Evolutionary conservation across 345 rosid genomes (phyloP).

Genomic region (Turnera subulata): DNA sequence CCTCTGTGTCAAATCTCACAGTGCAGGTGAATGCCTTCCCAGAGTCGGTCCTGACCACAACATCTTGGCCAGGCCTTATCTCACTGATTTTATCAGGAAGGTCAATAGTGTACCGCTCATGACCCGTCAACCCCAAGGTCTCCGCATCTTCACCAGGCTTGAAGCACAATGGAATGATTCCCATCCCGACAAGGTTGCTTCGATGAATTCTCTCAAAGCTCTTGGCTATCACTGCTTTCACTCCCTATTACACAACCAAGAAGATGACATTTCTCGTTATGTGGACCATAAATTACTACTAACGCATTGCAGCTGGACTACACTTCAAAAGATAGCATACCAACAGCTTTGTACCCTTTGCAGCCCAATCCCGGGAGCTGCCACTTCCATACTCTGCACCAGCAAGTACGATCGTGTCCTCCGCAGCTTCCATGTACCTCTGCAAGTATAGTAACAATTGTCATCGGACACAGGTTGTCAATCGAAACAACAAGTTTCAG

Average conservation of each 20-base stretch:
- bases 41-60: constrained; percentile 54
- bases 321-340: constrained; percentile 5
- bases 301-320: no score
- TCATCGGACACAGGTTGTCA: not conserved
- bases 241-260: constrained; percentile 54
- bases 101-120: constrained; percentile 63
- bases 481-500: not conserved
- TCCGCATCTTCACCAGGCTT: constrained; percentile 86
- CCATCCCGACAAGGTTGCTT: constrained; percentile 90
- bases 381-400: constrained; percentile 34
- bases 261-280: no score
- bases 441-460: constrained; percentile 23
- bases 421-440: constrained; percentile 57
- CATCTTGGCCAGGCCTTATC: constrained; percentile 85
- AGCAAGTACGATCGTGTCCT: constrained; percentile 22
- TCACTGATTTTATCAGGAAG: constrained; percentile 58
- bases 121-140: constrained; percentile 71
- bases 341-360: constrained; percentile 24
- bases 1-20: constrained; percentile 80
- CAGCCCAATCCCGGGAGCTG: constrained; percentile 32
- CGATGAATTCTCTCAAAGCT: constrained; percentile 89
- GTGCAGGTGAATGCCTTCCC: constrained; percentile 74
- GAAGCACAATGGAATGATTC: constrained; percentile 73
- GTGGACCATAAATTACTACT: no score
- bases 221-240: constrained; percentile 86